phyloP scores from a whole-genome alignment of 2,329 filamentous ascomycete genomes.

The Exophiala alcalophila region DNA sequence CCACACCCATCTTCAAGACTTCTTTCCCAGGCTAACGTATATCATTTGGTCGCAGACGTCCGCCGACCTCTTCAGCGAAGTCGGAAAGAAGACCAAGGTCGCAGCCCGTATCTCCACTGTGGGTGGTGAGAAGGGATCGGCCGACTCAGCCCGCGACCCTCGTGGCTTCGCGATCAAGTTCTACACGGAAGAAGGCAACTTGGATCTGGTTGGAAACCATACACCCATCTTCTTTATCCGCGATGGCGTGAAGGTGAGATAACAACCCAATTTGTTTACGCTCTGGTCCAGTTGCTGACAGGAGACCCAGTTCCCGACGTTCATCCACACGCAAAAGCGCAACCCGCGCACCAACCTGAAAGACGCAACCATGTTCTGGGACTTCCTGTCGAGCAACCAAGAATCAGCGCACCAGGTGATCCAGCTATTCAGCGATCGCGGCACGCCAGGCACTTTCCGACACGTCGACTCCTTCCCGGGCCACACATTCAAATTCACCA shows the following conservation, averaged over 20 bases:
- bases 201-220: constrained; percentile 48
- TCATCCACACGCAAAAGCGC: constrained; percentile 72
- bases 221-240: constrained; percentile 46
- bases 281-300: not conserved
- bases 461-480: constrained; percentile 67
- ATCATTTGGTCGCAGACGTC: constrained; percentile 42
- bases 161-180: constrained; percentile 52
- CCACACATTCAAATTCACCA: constrained; percentile 65
- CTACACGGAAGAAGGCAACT: constrained; percentile 52
- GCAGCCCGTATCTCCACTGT: constrained; percentile 49
- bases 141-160: constrained; percentile 49
- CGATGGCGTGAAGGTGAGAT: constrained; percentile 52
- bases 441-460: constrained; percentile 63
- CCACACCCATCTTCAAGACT: not conserved
- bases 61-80: constrained; percentile 51
- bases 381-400: constrained; percentile 59
- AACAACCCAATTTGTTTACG: not conserved
- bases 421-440: constrained; percentile 64
- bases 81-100: constrained; percentile 52
- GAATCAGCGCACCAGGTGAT: constrained; percentile 64
- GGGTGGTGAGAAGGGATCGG: constrained; percentile 44
- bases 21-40: not conserved
- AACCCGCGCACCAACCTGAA: constrained; percentile 67
- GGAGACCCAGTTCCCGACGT: constrained; percentile 70
- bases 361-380: constrained; percentile 69